Conservation (phyloP, 2,329 filamentous ascomycete genomes). For the Hymenoscyphus albidus region DNA sequence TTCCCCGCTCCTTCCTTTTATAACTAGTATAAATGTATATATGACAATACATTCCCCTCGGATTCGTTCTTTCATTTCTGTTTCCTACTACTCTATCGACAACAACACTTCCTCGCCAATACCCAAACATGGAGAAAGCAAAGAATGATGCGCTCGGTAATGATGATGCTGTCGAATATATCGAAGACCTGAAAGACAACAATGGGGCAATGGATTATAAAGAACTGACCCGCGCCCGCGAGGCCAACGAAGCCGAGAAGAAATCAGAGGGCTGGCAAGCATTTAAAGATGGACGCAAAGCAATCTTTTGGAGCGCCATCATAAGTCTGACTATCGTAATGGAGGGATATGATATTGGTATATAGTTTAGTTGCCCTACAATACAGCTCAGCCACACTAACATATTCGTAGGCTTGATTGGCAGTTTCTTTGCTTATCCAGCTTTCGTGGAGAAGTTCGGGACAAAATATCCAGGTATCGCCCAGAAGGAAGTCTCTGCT, state of each 20-base stretch:
- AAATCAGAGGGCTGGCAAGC: slow-evolving; percentile 9
- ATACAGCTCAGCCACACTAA: too few relatives aligned
- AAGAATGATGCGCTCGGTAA: too few relatives aligned
- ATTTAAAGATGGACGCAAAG: slow-evolving; percentile 60
- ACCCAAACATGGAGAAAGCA: too few relatives aligned
- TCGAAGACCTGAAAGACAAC: background rate
- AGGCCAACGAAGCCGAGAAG: background rate
- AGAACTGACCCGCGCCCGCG: background rate
- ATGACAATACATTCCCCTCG: too few relatives aligned
- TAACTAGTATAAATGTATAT: too few relatives aligned
- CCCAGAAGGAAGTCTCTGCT: slow-evolving; percentile 26
- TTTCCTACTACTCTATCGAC: too few relatives aligned
- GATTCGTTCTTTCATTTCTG: too few relatives aligned
- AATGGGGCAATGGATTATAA: background rate
- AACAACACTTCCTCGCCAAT: too few relatives aligned
- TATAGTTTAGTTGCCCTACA: background rate
- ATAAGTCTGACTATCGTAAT: slow-evolving; percentile 25
- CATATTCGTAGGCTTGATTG: slow-evolving; percentile 31
- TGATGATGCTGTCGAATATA: background rate
- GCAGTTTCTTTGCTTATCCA: slow-evolving; percentile 36
- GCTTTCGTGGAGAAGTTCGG: slow-evolving; percentile 24
- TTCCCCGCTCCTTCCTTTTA: too few relatives aligned
- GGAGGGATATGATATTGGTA: slow-evolving; percentile 38
- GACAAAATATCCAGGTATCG: slow-evolving; percentile 5
- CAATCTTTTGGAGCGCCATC: slow-evolving; percentile 24